Conservation (phyloP, 2,329 filamentous ascomycete genomes). For the Colletotrichum chlorophyti region DNA sequence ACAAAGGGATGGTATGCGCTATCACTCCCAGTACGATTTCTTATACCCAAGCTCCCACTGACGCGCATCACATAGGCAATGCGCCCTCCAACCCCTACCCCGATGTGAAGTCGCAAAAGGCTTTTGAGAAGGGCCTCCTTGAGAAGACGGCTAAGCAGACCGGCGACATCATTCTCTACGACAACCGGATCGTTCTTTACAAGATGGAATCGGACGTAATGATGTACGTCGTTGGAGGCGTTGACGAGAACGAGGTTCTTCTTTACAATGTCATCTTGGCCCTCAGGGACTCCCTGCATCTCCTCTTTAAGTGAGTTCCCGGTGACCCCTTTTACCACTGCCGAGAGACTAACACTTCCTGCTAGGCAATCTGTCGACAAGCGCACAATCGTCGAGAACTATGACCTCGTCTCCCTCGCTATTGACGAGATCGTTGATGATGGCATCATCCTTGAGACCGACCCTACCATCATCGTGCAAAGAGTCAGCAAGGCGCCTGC, state of each 20-base stretch:
- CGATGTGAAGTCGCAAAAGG: constrained; percentile 90
- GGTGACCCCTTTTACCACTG: no score
- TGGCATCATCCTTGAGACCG: constrained; percentile 95
- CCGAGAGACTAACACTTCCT: background rate
- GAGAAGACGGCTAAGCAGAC: constrained; percentile 97
- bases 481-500: constrained; percentile 90
- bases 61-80: constrained; percentile 5
- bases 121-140: constrained; percentile 94
- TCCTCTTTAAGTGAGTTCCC: constrained; percentile 87
- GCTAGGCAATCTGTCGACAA: constrained; percentile 96
- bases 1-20: constrained; percentile 33
- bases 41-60: no score
- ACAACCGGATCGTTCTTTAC: constrained; percentile 95
- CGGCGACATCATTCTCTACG: constrained; percentile 95
- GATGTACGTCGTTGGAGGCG: constrained; percentile 88
- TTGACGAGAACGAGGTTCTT: constrained; percentile 96
- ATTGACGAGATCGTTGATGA: constrained; percentile 96
- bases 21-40: no score
- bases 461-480: constrained; percentile 91
- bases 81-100: constrained; percentile 73
- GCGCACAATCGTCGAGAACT: constrained; percentile 97
- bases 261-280: constrained; percentile 94
- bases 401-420: constrained; percentile 86
- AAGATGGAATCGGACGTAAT: constrained; percentile 98
- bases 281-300: constrained; percentile 87